Base-by-base conservation (phyloP, 2,329 filamentous ascomycete species). In the Didymosphaeria variabile region DNA sequence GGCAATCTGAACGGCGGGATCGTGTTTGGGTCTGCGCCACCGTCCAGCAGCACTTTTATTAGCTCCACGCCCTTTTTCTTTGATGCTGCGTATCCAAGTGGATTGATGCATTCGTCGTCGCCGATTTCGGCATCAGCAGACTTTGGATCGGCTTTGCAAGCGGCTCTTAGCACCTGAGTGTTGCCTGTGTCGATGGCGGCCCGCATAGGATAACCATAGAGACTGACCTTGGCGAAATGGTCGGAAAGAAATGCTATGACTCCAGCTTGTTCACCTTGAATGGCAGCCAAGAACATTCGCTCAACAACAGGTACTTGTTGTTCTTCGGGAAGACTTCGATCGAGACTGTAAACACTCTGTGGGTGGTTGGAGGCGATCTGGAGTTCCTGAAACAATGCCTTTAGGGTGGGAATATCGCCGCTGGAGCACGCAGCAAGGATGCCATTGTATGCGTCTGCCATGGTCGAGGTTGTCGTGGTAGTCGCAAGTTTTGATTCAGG, bases 31-130 rank as follows among this genome's bases (percentile, higher is more conserved):
- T 62, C 57, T 12, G 60, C 60, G 29, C 60, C 60, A 40, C 57
- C 57, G n/a, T 62, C 57, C 36, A 62, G 60, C 7, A 62, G 32
- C 46, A 55, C 55, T 54, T 59, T 62, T 21, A 62, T 32, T 19
- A 62, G 46, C 40, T 50, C 47, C 19, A 46, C 58, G n/a, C 49
- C 49, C 10, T 61, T 58, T 21, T 17, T 21, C 19, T 49, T 49
- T 32, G 59, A 61, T 4, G 34, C 34, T 15, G 59, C 59, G 26
- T 61, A 58, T 1, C 59, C 59, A 12, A 61, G 47, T 9, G 55
- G 49, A 34, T 54, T 57, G 29, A 61, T 31, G 12, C 5, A 19
- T 7, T 44, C 42, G 21, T 61, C 58, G 26, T 61, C 58, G 31
- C 58, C 58, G 29, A 57, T 7, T 8, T 61, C 58, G 3, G 36